Conservation (phyloP, 306 rosid species). For the Arachis stenosperma region DNA sequence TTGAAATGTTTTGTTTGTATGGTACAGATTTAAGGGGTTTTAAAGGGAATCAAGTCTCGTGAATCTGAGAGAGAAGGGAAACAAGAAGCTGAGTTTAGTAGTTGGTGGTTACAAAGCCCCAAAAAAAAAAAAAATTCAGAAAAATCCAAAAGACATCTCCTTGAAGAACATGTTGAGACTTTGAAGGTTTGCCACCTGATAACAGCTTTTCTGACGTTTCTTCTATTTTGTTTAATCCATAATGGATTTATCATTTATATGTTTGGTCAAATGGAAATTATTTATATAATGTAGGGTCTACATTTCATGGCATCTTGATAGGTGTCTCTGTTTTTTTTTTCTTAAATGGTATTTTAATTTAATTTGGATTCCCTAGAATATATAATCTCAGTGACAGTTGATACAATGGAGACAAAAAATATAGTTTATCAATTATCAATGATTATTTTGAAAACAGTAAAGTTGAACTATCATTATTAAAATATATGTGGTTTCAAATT, state of each 20-base stretch:
- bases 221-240: constrained; percentile 20
- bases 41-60: constrained; percentile 74
- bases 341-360: not conserved
- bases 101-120: constrained; percentile 33
- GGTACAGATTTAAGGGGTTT: constrained; percentile 31
- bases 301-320: constrained; percentile 7
- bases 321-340: too few species aligned
- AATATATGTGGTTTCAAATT: not conserved
- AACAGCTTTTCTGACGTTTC: constrained; percentile 35
- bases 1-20: constrained; percentile 32
- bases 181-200: constrained; percentile 33
- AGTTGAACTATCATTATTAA: constrained; percentile 14
- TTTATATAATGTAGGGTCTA: constrained; percentile 32
- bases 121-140: constrained; percentile 28
- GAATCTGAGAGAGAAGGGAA: constrained; percentile 50
- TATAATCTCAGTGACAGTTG: constrained; percentile 1
- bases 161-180: constrained; percentile 19
- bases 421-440: not conserved
- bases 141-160: constrained; percentile 32
- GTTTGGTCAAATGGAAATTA: constrained; percentile 21
- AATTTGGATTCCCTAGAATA: constrained; percentile 14
- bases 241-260: constrained; percentile 6
- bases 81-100: constrained; percentile 26
- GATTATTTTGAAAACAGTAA: not conserved
- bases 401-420: not conserved